These are phyloP conservation scores for Phoma sp. DNA, from an alignment of 2,329 filamentous ascomycete species.

Conservation along the genomic window DNA sequence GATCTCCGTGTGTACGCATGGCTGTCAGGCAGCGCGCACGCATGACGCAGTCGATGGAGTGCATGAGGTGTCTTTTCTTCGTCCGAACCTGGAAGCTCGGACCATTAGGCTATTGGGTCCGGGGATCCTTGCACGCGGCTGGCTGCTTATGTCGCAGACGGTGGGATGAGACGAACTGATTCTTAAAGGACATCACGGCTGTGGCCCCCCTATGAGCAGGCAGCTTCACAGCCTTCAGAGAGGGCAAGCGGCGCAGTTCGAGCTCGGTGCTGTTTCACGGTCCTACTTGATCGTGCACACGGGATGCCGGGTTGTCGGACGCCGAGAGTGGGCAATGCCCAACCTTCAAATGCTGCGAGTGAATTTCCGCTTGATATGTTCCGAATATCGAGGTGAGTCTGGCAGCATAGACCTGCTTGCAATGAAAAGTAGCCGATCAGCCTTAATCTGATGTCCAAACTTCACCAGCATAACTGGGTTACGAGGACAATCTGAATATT, in stretches of 20 bases:
- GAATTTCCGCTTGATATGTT: too few species aligned
- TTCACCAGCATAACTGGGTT: too few species aligned
- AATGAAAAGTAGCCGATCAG: too few species aligned
- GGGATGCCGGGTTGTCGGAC: neutral
- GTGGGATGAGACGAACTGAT: constrained; percentile 11
- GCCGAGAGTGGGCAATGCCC: neutral
- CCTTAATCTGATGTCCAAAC: too few species aligned
- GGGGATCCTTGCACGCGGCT: constrained; percentile 11
- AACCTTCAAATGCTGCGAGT: too few species aligned
- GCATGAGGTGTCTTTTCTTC: constrained; percentile 1
- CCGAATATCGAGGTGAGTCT: neutral
- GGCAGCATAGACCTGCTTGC: neutral
- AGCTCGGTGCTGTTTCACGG: constrained; percentile 11
- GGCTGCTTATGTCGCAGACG: constrained; percentile 11
- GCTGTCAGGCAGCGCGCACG: neutral
- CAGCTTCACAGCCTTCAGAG: neutral
- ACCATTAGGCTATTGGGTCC: constrained; percentile 10
- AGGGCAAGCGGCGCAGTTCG: neutral
- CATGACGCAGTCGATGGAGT: constrained; percentile 6
- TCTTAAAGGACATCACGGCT: neutral
- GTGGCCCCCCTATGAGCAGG: neutral
- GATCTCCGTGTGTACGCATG: neutral
- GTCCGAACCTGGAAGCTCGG: constrained; percentile 2
- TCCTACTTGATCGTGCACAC: neutral
- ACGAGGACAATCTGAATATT: too few species aligned